Base-by-base conservation (phyloP, 192 early-diverging fungal genomes). In the Coemansia javaensis region DNA sequence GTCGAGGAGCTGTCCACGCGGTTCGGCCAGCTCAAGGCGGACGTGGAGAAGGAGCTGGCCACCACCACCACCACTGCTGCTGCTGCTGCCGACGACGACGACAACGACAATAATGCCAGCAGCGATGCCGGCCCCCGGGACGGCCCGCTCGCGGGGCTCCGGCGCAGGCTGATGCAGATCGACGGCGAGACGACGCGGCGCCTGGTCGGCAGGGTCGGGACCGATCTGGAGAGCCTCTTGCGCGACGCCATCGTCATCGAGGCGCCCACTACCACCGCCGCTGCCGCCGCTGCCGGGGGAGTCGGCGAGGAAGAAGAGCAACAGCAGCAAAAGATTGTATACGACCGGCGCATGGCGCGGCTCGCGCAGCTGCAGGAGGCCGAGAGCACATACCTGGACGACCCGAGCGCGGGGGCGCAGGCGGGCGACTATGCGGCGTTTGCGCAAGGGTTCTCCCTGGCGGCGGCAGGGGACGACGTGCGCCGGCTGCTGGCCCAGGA, bases 241-340 rank as follows among this genome's bases (percentile, higher is more conserved):
- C 57, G 65, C 28, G 64, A 67, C 11, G 71, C 71, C 23, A 67
- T 75, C 27, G 65, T 75, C 17, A 75, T 75, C 21, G 71, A 75
- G 40, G 64, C 71, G 1, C 71, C 71, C 0, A 56, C 52, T 1
- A 66, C 51, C 33, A 39, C 21, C 14, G 49, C 54, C 47, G 66
- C 70, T n/a, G n/a, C n/a, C n/a, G n/a, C n/a, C n/a, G n/a, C n/a
- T n/a, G n/a, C n/a, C n/a, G n/a, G n/a, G n/a, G n/a, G n/a, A n/a
- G n/a, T n/a, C n/a, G n/a, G n/a, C n/a, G n/a, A n/a, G n/a, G n/a
- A n/a, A 2, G 54, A 61, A 47, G 63, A 74, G 47, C 63, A 74
- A 38, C 45, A 33, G 2, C 36, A 25, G 3, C 46, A 65, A 0
- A 67, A 59, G 32, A 52, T 75, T 27, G 55, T 75, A 22, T 75